phyloP scores from a whole-genome alignment of 176 grass and related monocot species.

The Oryza nivara region DNA sequence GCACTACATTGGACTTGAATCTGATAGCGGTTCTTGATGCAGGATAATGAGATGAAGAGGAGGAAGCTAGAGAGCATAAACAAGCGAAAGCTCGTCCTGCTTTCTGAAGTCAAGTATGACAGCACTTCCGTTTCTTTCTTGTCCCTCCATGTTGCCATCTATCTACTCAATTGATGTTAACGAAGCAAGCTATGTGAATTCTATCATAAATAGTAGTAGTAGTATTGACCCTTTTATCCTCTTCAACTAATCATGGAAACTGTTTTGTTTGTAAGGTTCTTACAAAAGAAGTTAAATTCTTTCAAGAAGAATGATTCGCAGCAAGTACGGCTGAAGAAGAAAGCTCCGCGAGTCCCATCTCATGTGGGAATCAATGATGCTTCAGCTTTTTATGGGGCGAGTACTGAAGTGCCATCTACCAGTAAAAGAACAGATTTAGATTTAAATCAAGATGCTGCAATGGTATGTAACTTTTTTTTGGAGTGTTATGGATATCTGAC shows the following conservation, averaged over 20 bases:
- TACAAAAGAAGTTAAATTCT: conserved; percentile 52
- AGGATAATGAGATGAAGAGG: conserved; percentile 80
- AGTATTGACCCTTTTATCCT: neutral
- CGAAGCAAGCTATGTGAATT: neutral
- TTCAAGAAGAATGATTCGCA: conserved; percentile 44
- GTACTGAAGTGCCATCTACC: conserved; percentile 43
- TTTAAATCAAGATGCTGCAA: conserved; percentile 56
- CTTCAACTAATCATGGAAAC: conserved; percentile 2
- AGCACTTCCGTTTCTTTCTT: neutral
- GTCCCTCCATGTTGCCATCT: neutral
- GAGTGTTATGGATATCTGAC: conserved; percentile 3
- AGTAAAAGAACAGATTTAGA: conserved; percentile 49
- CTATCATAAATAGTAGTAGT: neutral
- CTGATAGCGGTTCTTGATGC: neutral
- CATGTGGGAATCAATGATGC: conserved; percentile 22
- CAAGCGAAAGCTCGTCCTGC: conserved; percentile 47
- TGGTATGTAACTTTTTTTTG: conserved; percentile 42
- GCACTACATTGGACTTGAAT: neutral
- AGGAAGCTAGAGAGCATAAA: conserved; percentile 42
- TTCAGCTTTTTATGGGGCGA: neutral
- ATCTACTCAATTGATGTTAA: neutral
- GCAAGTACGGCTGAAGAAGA: conserved; percentile 46
- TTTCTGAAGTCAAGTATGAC: conserved; percentile 72
- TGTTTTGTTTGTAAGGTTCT: conserved; percentile 55
- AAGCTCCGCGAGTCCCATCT: conserved; percentile 6